Evolutionary conservation across 2,329 filamentous ascomycete genomes (phyloP).

Genomic region (Microsporum canis): DNA sequence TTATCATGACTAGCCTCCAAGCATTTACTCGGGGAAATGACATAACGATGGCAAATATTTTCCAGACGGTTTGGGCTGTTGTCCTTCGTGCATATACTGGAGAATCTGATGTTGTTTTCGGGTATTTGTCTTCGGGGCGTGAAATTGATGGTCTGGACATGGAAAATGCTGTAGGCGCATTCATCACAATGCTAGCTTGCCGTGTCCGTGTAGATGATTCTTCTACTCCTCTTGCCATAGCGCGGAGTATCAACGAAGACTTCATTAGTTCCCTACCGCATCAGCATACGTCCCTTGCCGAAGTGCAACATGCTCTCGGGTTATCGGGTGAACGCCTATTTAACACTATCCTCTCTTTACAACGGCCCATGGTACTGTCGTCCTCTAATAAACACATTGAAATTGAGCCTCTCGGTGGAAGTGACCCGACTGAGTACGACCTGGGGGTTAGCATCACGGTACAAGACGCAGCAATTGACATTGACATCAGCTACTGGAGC

Average conservation of each 20-base stretch:
- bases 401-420: conserved; percentile 9
- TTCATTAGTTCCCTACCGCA: background rate
- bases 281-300: conserved; percentile 20
- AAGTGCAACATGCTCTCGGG: conserved; percentile 36
- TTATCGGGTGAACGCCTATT: conserved; percentile 30
- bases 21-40: conserved; percentile 5
- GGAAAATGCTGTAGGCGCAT: conserved; percentile 14
- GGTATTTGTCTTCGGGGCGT: conserved; percentile 20
- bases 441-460: background rate
- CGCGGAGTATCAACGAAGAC: background rate
- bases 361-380: background rate
- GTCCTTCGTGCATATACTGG: conserved; percentile 11
- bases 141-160: conserved; percentile 30
- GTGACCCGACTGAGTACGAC: background rate
- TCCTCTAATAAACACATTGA: background rate
- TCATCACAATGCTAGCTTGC: conserved; percentile 31
- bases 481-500: conserved; percentile 25
- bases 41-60: conserved; percentile 16
- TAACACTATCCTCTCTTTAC: conserved; percentile 26
- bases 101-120: conserved; percentile 20
- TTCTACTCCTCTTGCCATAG: background rate
- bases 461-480: background rate
- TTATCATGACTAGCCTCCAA: background rate
- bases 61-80: conserved; percentile 18
- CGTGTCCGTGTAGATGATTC: conserved; percentile 3